These are phyloP conservation scores for Rhytidiadelphus loreus DNA, from an alignment of 225 moss, liverwort and hornwort genomes.

Conservation along the genomic window DNA sequence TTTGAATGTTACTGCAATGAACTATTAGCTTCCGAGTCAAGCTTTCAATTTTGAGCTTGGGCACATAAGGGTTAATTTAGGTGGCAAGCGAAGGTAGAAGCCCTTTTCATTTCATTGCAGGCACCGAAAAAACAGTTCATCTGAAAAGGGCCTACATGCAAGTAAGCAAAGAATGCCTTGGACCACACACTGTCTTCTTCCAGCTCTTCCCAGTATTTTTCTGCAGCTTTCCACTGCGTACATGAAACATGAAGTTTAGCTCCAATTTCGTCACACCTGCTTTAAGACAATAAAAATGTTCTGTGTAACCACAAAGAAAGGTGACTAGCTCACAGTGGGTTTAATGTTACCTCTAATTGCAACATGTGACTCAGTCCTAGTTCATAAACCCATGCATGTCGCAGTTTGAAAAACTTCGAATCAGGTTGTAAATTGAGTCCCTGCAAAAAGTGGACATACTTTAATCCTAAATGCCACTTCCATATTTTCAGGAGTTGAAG, in stretches of 20 bases:
- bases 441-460: slow-evolving; percentile 18
- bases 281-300: not conserved
- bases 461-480: not conserved
- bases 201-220: slow-evolving; percentile 84
- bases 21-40: not conserved
- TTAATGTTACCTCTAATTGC: slow-evolving; percentile 64
- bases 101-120: not conserved
- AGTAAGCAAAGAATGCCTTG: slow-evolving; percentile 80
- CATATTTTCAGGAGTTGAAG: not conserved
- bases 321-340: not conserved
- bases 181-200: slow-evolving; percentile 90
- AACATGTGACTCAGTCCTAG: slow-evolving; percentile 86
- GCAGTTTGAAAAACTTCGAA: slow-evolving; percentile 90
- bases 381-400: slow-evolving; percentile 97
- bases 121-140: not conserved
- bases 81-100: not conserved
- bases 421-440: slow-evolving; percentile 58
- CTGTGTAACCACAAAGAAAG: not conserved
- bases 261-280: not conserved
- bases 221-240: slow-evolving; percentile 75
- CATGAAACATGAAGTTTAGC: not conserved
- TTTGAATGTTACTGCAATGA: not conserved
- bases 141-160: slow-evolving; percentile 46
- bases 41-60: not conserved
- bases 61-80: not conserved